These are phyloP conservation scores for Echinosophora koreensis DNA, from an alignment of 306 rosid genomes.

Conservation along the genomic window DNA sequence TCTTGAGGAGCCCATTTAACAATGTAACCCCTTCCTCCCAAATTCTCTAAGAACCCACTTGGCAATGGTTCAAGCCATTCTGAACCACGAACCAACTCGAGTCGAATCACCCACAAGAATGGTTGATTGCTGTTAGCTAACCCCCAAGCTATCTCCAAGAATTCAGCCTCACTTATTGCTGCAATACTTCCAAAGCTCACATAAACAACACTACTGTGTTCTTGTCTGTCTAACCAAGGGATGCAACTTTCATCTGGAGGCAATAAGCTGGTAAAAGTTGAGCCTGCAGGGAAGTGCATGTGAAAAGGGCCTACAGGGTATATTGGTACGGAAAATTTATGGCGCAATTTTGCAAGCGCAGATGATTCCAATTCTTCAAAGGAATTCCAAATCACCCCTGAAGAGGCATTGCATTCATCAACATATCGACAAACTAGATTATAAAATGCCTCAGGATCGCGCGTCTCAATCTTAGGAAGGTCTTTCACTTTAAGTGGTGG, in stretches of 20 bases:
- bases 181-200: conserved; percentile 73
- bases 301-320: conserved; percentile 79
- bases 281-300: conserved; percentile 45
- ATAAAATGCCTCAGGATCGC: conserved; percentile 33
- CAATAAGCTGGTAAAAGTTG: conserved; percentile 53
- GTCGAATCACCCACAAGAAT: conserved; percentile 75
- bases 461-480: conserved; percentile 50
- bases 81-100: conserved; percentile 54
- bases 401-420: conserved; percentile 53
- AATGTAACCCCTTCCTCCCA: conserved; percentile 58
- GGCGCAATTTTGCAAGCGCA: conserved; percentile 41
- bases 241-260: conserved; percentile 57
- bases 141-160: conserved; percentile 75
- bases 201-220: conserved; percentile 60
- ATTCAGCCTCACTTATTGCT: conserved; percentile 43
- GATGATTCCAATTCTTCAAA: conserved; percentile 60
- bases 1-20: conserved; percentile 85
- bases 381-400: conserved; percentile 74
- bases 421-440: conserved; percentile 32
- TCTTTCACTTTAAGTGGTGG: conserved; percentile 68
- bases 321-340: conserved; percentile 50
- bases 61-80: conserved; percentile 68
- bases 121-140: conserved; percentile 64
- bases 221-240: conserved; percentile 60
- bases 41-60: conserved; percentile 49